Base-by-base conservation (phyloP, 108 stramenopile species). In the Fragilariopsis cylindrus region DNA sequence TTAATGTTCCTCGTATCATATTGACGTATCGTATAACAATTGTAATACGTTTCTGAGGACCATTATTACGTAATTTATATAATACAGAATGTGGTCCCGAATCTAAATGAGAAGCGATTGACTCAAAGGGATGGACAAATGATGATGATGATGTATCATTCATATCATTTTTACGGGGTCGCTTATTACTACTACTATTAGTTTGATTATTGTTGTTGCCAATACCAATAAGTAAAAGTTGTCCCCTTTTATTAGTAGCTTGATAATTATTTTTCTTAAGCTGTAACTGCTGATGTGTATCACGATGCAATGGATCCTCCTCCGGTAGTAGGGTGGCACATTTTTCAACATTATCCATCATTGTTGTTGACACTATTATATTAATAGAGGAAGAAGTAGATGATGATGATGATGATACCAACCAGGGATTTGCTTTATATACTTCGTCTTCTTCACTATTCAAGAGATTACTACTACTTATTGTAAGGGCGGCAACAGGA, bases 1-100 rank as follows among this genome's bases (percentile, higher is more conserved):
- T 91, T 60, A 95, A 49, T 44, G 86, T 90, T 39, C 93, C 93
- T 8, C 93, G 85, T 16, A 95, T 77, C 46, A 89, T 87, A 71
- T 92, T 82, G 19, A 89, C 86, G 49, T 93, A 91, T 49, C 93
- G 81, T 18, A 92, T 69, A 46, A 92, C 78, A 18, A 95, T 79
- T 39, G 87, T 81, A 3, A 85, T 76, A 12, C 87, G 77, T 68
- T 87, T 82, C 46, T 76, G 73, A n/a, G n/a, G n/a, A 4, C 45
- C 62, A 62, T 85, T 76, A 62, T 85, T 76, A 40, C 42, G 65
- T 46, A 88, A 73, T 9, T 72, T 69, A 71, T 87, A 82, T 5
- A 95, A 72, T 30, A 91, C 52, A 1, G 88, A 78, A 40, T 89
- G 76, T 8, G 93, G 91, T 9, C 93, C 93, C 1, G 81, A 63